These are phyloP conservation scores for Plasmopara muralis DNA, from an alignment of 352 stramenopile genomes.

Conservation along the genomic window DNA sequence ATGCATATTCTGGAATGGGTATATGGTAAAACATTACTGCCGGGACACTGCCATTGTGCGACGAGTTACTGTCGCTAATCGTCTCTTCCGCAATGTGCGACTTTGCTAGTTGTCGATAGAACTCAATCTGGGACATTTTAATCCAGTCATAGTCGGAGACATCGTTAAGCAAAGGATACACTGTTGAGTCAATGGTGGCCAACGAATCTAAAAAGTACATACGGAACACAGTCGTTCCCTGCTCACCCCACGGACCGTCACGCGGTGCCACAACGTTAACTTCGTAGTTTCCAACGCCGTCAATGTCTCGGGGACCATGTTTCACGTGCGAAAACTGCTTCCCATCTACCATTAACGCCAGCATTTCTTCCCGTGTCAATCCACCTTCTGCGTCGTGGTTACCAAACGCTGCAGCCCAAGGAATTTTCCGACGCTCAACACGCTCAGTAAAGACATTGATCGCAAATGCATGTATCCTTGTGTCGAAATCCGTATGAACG, in stretches of 20 bases:
- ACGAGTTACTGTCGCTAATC: slow-evolving; percentile 9
- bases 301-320: slow-evolving; percentile 36
- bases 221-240: slow-evolving; percentile 34
- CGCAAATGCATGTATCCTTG: slow-evolving; percentile 18
- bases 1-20: slow-evolving; percentile 40
- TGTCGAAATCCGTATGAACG: slow-evolving; percentile 28
- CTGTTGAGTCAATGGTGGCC: slow-evolving; percentile 22
- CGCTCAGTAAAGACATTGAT: slow-evolving; percentile 31
- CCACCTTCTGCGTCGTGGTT: slow-evolving; percentile 61
- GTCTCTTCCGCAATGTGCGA: slow-evolving; percentile 11
- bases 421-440: slow-evolving; percentile 38
- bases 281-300: slow-evolving; percentile 62
- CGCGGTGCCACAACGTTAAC: slow-evolving; percentile 38
- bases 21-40: slow-evolving; percentile 68
- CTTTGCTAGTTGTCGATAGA: slow-evolving; percentile 30
- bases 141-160: slow-evolving; percentile 37
- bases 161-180: slow-evolving; percentile 26
- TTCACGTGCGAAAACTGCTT: slow-evolving; percentile 40
- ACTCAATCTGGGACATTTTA: slow-evolving; percentile 38
- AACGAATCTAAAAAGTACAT: slow-evolving; percentile 74
- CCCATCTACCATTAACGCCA: slow-evolving; percentile 28
- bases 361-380: slow-evolving; percentile 35
- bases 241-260: slow-evolving; percentile 29
- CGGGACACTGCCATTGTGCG: slow-evolving; percentile 14
- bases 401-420: slow-evolving; percentile 51